A percentile compares a stretch with the other conserved stretches of the same genome.
Evolutionary conservation across 2,329 filamentous ascomycete genomes (phyloP).

Genomic region (Botrytis pseudocinerea): DNA sequence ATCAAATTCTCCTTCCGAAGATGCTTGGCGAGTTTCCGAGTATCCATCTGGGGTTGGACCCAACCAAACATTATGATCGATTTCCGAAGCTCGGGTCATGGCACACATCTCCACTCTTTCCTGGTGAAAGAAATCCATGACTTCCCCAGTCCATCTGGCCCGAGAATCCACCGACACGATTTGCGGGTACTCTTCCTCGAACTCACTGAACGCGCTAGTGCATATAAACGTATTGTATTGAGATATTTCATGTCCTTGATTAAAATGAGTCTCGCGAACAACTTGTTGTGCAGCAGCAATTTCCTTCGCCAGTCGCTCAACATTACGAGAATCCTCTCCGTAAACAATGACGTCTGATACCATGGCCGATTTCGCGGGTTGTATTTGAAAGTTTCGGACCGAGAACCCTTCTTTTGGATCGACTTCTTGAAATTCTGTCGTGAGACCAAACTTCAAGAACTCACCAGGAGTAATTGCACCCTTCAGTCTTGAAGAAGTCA

Average conservation of each 20-base stretch:
- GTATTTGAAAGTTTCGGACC: slow-evolving; percentile 96
- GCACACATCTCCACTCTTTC: slow-evolving; percentile 89
- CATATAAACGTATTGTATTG: slow-evolving; percentile 84
- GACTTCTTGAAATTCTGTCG: slow-evolving; percentile 66
- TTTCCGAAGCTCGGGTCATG: slow-evolving; percentile 89
- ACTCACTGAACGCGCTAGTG: slow-evolving; percentile 62
- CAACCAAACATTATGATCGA: slow-evolving; percentile 85
- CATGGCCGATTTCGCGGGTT: slow-evolving; percentile 81
- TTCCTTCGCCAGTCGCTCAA: slow-evolving; percentile 64
- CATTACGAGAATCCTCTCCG: slow-evolving; percentile 65
- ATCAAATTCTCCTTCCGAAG: slow-evolving; percentile 64
- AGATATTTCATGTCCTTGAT: slow-evolving; percentile 55
- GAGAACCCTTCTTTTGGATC: slow-evolving; percentile 92
- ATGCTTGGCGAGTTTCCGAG: slow-evolving; percentile 44
- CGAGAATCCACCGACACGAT: slow-evolving; percentile 74
- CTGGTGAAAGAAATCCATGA: slow-evolving; percentile 86
- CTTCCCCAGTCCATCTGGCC: slow-evolving; percentile 71
- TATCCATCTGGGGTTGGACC: slow-evolving; percentile 76
- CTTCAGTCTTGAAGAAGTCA: slow-evolving; percentile 74
- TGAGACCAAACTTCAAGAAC: slow-evolving; percentile 54
- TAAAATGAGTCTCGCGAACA: slow-evolving; percentile 68
- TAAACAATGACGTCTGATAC: slow-evolving; percentile 94
- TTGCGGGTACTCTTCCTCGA: slow-evolving; percentile 69
- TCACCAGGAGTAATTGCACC: slow-evolving; percentile 83
- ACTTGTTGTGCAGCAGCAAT: slow-evolving; percentile 75